Base-by-base conservation (phyloP, 352 stramenopile species). In the Phytopythium montanum region DNA sequence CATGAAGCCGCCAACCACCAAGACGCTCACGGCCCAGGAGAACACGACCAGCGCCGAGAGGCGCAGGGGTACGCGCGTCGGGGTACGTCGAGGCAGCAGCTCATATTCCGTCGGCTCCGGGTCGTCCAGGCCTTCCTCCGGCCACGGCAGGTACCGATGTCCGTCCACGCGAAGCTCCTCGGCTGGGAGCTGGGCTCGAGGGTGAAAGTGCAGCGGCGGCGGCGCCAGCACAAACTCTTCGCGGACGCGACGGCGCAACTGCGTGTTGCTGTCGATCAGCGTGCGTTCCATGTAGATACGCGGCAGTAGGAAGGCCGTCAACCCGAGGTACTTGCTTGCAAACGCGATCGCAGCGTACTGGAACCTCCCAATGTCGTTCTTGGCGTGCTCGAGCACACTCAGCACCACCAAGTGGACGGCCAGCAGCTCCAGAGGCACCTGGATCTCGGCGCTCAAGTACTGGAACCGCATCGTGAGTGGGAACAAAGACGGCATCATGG, bases 371-470 rank as follows among this genome's bases (percentile, higher is more conserved):
- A 95, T 90, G 53, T 83, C 83, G 51, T 95, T 94, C 65, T 95
- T 95, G 36, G 83, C 79, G 45, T 90, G 83, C 60, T 99, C 97
- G 33, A 99, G 75, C 33, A 98, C 80, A 16, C 83, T 92, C 18
- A 99, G 70, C 49, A 98, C 97, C 6, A 94, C 94, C 18, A 99
- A 68, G 72, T 99, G 96, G 38, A 98, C 96, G 21, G 97, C 75
- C 10, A 98, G 73, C 9, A 99, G 75, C 69, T 99, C 97, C n/a
- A 98, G 45, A 13, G 96, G 96, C 33, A 98, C 88, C 86, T 99
- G 96, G 50, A 99, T 80, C 63, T 98, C 90, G 8, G 93, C 79
- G 59, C 89, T 94, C 34, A 97, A 74, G 70, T 98, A 91, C 68
- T 93, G 96, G 74, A 98, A 97, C 5, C 85, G 86, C 46, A 98